These are phyloP conservation scores for Phytopythium oedochilum DNA, from an alignment of 352 stramenopile genomes.

Conservation along the genomic window DNA sequence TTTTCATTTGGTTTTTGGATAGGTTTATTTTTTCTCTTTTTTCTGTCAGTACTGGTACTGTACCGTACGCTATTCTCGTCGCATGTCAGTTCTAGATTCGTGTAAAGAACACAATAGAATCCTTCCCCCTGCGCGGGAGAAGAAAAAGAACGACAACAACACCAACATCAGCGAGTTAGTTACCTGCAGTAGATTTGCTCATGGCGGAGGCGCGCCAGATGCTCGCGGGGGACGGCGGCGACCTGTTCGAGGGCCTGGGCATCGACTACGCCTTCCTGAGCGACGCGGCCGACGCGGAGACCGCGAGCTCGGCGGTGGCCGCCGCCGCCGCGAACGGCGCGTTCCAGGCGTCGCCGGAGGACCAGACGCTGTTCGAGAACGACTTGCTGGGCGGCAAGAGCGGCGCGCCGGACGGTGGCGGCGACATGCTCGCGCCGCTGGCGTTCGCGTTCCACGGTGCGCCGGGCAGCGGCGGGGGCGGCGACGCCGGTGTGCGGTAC, in stretches of 20 bases:
- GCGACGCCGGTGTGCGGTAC: conserved; percentile 17
- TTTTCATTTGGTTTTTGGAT: no score
- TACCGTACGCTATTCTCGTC: no score
- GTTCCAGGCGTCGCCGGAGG: conserved; percentile 5
- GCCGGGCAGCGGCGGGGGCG: background rate
- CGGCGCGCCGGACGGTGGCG: conserved; percentile 4
- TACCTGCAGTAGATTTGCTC: no score
- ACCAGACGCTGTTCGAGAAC: conserved; percentile 52
- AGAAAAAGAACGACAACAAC: no score
- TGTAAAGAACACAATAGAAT: no score
- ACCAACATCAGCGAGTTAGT: no score
- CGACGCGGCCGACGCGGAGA: conserved; percentile 1
- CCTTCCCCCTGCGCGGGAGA: no score
- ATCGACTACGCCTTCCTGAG: conserved; percentile 52
- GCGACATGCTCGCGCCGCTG: conserved; percentile 33
- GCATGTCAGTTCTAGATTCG: no score
- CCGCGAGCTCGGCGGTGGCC: conserved; percentile 6
- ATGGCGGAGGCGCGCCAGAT: conserved; percentile 36
- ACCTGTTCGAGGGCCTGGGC: conserved; percentile 46
- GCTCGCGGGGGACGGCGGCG: conserved; percentile 9
- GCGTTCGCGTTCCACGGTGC: conserved; percentile 27
- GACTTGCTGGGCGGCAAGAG: conserved; percentile 35
- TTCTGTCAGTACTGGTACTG: no score
- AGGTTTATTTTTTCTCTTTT: no score
- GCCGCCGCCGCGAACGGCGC: no score